A percentile compares a stretch with the other conserved stretches of the same genome.
These are phyloP conservation scores for Melanomma pulvis-pyrius DNA, from an alignment of 495 filamentous ascomycete genomes.

Conservation along the genomic window DNA sequence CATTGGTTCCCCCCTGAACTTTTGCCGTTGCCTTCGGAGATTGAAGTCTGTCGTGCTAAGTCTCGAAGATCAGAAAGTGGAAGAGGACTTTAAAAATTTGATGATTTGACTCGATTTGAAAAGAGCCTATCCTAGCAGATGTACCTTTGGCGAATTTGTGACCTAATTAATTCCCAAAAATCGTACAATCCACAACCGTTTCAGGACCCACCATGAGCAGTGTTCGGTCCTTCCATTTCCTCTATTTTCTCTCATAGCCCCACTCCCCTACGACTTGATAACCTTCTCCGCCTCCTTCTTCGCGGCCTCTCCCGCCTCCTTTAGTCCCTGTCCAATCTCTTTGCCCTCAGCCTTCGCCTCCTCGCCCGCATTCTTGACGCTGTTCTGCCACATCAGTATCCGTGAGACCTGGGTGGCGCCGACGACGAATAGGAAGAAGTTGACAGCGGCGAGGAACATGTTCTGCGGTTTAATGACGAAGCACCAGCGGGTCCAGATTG, in stretches of 20 bases:
- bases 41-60: background rate
- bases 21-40: too few species aligned
- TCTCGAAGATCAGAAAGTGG: too few species aligned
- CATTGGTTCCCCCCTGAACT: too few species aligned
- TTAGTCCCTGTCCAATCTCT: conserved; percentile 51
- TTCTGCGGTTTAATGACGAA: conserved; percentile 94
- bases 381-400: conserved; percentile 68
- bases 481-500: conserved; percentile 99
- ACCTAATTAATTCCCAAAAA: background rate
- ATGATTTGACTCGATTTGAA: background rate
- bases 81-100: too few species aligned
- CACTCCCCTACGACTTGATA: conserved; percentile 20
- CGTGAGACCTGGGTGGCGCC: conserved; percentile 79
- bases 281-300: conserved; percentile 44
- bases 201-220: background rate
- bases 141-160: background rate
- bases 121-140: background rate
- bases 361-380: conserved; percentile 60
- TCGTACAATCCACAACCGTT: background rate
- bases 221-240: background rate
- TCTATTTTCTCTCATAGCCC: background rate
- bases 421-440: conserved; percentile 94
- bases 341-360: conserved; percentile 55
- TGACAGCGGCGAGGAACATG: conserved; percentile 90
- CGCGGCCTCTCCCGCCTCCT: conserved; percentile 50